Evolutionary conservation across 768 basidiomycete genomes (phyloP).

Genomic region (Serpula lacrymans): DNA sequence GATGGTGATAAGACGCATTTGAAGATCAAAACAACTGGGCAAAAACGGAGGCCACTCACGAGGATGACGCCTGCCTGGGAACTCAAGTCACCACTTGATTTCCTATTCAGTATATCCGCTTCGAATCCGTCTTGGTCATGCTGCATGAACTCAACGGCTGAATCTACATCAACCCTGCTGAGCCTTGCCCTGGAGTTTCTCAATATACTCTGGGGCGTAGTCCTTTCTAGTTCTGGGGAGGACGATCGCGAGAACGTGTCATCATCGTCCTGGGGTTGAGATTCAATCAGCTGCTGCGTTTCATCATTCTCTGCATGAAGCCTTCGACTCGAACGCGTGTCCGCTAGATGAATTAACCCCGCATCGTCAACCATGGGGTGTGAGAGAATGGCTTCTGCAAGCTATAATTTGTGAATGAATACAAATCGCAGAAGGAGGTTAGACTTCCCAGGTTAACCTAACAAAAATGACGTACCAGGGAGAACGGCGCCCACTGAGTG

Average conservation of each 20-base stretch:
- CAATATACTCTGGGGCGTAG: slow-evolving; percentile 26
- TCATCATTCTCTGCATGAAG: slow-evolving; percentile 22
- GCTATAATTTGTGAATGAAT: slow-evolving; percentile 36
- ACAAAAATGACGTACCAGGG: slow-evolving; percentile 55
- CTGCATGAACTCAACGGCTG: slow-evolving; percentile 11
- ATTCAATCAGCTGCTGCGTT: slow-evolving; percentile 17
- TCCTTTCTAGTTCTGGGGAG: slow-evolving; percentile 8
- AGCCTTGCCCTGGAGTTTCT: slow-evolving; percentile 46
- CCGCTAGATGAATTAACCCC: slow-evolving; percentile 35
- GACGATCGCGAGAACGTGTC: slow-evolving; percentile 7
- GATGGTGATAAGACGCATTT: slow-evolving; percentile 1
- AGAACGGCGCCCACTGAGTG: slow-evolving; percentile 90
- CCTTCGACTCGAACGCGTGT: slow-evolving; percentile 26
- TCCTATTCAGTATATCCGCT: slow-evolving; percentile 16
- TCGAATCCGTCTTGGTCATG: slow-evolving; percentile 16
- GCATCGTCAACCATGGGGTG: slow-evolving; percentile 41
- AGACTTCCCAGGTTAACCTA: too few species aligned
- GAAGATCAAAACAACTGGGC: slow-evolving; percentile 1
- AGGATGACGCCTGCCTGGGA: slow-evolving; percentile 87
- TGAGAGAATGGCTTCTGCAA: slow-evolving; percentile 82
- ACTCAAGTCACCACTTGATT: slow-evolving; percentile 43
- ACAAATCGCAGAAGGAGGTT: neutral
- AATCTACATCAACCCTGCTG: slow-evolving; percentile 43
- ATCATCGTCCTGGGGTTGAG: slow-evolving; percentile 18
- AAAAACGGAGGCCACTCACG: slow-evolving; percentile 38